Conservation (phyloP, 208 protist species). For the Tritrichomonas foetus region DNA sequence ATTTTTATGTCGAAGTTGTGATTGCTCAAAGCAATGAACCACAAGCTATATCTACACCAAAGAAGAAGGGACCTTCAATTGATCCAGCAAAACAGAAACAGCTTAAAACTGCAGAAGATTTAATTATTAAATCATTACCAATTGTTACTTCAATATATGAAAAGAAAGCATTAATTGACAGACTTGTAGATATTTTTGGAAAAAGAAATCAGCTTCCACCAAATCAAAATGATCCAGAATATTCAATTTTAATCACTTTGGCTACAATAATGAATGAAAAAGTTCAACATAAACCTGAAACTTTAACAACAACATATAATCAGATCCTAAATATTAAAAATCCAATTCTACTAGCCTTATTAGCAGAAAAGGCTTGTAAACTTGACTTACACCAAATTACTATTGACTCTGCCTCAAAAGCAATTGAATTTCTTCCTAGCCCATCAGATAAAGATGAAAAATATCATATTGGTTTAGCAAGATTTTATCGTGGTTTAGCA, state of each 20-base stretch:
- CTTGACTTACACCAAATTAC: slow-evolving; percentile 21
- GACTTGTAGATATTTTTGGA: not conserved
- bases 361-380: not conserved
- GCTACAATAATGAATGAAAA: slow-evolving; percentile 35
- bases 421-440: not conserved
- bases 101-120: slow-evolving; percentile 3
- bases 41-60: not conserved
- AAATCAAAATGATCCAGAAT: not conserved
- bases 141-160: not conserved
- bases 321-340: not conserved
- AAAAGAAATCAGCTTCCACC: slow-evolving; percentile 16
- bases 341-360: not conserved
- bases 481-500: not conserved
- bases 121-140: not conserved
- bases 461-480: not conserved
- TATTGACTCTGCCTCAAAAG: slow-evolving; percentile 25
- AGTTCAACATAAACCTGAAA: slow-evolving; percentile 33
- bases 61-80: not conserved
- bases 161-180: not conserved
- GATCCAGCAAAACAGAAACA: slow-evolving; percentile 40
- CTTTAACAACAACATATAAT: not conserved
- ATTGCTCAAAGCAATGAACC: not conserved
- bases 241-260: not conserved
- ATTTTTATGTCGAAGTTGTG: slow-evolving; percentile 12
- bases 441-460: not conserved